Evolutionary conservation across 768 basidiomycete species (phyloP).

Genomic region (Gyrodon lividus): DNA sequence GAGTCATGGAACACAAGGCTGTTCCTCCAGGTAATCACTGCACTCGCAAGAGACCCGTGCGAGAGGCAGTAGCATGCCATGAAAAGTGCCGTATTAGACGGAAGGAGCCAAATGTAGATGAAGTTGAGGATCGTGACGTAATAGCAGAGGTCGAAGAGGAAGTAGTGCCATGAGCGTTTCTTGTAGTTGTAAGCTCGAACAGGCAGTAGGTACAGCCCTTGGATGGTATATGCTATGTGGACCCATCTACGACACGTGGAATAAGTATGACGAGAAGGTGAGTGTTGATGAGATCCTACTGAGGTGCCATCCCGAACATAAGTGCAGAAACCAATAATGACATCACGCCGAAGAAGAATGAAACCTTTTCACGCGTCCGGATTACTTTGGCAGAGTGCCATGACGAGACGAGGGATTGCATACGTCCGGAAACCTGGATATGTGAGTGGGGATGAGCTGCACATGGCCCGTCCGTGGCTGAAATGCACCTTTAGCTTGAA

Average conservation of each 20-base stretch:
- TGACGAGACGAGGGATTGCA: conserved; percentile 71
- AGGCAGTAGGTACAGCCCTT: conserved; percentile 77
- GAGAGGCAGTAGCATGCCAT: conserved; percentile 92
- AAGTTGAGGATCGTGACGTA: conserved; percentile 91
- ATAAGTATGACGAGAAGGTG: conserved; percentile 4
- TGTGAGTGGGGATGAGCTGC: conserved; percentile 6
- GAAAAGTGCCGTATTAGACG: conserved; percentile 74
- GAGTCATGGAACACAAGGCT: conserved; percentile 96
- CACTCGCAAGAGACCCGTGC: conserved; percentile 87
- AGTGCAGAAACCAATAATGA: conserved; percentile 81
- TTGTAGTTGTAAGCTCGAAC: conserved; percentile 85
- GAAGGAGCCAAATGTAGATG: conserved; percentile 88
- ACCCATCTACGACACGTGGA: conserved; percentile 60
- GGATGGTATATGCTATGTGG: conserved; percentile 82
- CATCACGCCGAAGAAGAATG: conserved; percentile 95
- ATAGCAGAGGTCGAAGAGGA: conserved; percentile 91
- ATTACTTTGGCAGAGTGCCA: conserved; percentile 95
- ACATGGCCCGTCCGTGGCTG: background rate
- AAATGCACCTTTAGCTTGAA: conserved; percentile 79
- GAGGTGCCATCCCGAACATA: conserved; percentile 82
- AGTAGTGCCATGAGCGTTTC: conserved; percentile 92
- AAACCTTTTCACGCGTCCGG: conserved; percentile 77
- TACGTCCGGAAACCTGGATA: conserved; percentile 71
- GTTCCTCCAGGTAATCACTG: conserved; percentile 98
- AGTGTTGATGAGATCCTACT: conserved; percentile 47